phyloP scores from a whole-genome alignment of 192 early-diverging fungal genomes.

The Ambispora gerdemannii region DNA sequence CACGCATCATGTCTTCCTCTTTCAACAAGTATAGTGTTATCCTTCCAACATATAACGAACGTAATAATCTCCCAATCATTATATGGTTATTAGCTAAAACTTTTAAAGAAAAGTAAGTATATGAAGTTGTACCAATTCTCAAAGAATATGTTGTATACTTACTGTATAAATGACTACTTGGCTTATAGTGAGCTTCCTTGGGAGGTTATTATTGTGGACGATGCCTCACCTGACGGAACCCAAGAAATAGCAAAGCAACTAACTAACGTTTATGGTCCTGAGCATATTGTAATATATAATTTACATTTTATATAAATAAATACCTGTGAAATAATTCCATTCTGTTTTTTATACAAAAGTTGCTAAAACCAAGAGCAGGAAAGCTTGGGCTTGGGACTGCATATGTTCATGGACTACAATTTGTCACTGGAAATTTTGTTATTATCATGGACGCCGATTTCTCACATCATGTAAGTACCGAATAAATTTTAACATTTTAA shows the following conservation, averaged over 20 bases:
- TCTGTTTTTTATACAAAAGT: constrained; percentile 40
- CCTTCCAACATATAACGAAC: constrained; percentile 98
- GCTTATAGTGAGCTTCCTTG: constrained; percentile 73
- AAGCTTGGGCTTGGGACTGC: constrained; percentile 96
- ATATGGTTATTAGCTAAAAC: constrained; percentile 86
- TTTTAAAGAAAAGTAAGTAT: constrained; percentile 65
- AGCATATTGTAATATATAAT: constrained; percentile 68
- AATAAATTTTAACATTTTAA: neutral
- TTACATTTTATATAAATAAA: neutral
- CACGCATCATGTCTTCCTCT: neutral
- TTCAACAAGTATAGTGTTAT: constrained; percentile 85
- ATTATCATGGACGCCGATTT: constrained; percentile 99
- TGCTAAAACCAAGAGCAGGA: constrained; percentile 88
- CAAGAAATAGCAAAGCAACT: constrained; percentile 91
- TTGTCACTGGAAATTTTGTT: constrained; percentile 91
- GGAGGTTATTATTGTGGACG: constrained; percentile 97
- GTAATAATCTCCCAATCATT: constrained; percentile 95
- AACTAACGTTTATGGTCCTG: constrained; percentile 77
- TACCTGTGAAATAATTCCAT: neutral
- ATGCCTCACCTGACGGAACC: constrained; percentile 93
- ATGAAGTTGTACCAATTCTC: neutral
- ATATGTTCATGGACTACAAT: constrained; percentile 91
- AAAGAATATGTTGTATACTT: neutral
- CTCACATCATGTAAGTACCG: constrained; percentile 84
- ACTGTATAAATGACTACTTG: neutral